Evolutionary conservation across 345 rosid genomes (phyloP).

Genomic region (Linum tenue): DNA sequence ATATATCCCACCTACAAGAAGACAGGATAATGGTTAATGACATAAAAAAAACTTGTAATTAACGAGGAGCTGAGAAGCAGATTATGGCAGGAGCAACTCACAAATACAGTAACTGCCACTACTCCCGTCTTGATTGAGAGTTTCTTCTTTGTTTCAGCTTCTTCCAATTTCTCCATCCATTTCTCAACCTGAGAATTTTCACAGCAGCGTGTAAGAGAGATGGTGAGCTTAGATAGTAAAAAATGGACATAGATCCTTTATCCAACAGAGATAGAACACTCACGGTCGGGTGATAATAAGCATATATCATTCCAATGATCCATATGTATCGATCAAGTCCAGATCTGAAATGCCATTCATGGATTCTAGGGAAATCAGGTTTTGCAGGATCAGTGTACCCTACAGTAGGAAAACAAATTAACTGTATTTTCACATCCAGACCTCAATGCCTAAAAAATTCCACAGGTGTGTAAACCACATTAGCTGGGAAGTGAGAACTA

Average conservation of each 20-base stretch:
- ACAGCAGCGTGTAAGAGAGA: background rate
- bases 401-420: constrained; percentile 20
- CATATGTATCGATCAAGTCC: constrained; percentile 98
- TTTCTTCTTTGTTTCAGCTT: constrained; percentile 65
- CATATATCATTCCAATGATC: constrained; percentile 92
- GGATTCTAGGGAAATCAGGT: constrained; percentile 68
- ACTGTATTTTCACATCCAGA: background rate
- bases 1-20: constrained; percentile 67
- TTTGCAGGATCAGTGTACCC: constrained; percentile 90
- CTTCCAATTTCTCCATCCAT: constrained; percentile 98
- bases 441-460: background rate
- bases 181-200: constrained; percentile 61
- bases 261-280: constrained; percentile 13
- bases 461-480: no score
- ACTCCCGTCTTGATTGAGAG: constrained; percentile 52
- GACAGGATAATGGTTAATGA: background rate
- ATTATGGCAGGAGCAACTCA: constrained; percentile 30
- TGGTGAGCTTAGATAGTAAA: background rate
- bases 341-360: constrained; percentile 98
- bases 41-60: background rate
- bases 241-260: background rate
- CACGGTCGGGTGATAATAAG: constrained; percentile 93
- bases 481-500: background rate
- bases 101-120: constrained; percentile 41
- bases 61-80: constrained; percentile 5